A percentile compares a stretch with the other conserved stretches of the same genome.
Conservation (phyloP, 441 rosid genomes). For the Brassica balearica region DNA sequence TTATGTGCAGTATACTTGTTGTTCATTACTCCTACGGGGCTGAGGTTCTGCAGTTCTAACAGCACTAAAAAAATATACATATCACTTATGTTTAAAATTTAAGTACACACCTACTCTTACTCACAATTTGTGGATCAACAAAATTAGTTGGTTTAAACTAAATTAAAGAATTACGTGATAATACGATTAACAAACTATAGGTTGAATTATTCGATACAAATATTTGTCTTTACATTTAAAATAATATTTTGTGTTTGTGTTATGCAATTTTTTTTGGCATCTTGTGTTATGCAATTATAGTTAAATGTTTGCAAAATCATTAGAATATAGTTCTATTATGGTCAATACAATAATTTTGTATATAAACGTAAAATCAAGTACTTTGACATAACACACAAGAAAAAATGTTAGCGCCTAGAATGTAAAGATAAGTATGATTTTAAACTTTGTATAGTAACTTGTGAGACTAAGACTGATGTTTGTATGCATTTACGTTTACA, state of each 20-base stretch:
- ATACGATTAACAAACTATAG: background rate
- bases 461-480: too few species aligned
- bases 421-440: background rate
- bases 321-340: background rate
- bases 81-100: background rate
- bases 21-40: slow-evolving; percentile 39
- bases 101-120: background rate
- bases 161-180: background rate
- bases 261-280: background rate
- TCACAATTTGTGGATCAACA: slow-evolving; percentile 6
- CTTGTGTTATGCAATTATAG: background rate
- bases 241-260: background rate
- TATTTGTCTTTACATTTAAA: background rate
- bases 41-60: slow-evolving; percentile 27
- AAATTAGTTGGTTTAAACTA: slow-evolving; percentile 7
- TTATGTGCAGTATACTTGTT: slow-evolving; percentile 29
- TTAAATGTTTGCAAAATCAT: background rate
- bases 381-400: background rate
- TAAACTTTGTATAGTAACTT: background rate
- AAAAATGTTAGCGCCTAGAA: background rate
- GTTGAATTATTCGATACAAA: background rate
- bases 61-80: slow-evolving; percentile 3
- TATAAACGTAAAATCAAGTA: background rate
- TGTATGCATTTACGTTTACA: too few species aligned
- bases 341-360: background rate